phyloP scores from a whole-genome alignment of 2,329 filamentous ascomycete species.

The Orbilia blumenaviensis region DNA sequence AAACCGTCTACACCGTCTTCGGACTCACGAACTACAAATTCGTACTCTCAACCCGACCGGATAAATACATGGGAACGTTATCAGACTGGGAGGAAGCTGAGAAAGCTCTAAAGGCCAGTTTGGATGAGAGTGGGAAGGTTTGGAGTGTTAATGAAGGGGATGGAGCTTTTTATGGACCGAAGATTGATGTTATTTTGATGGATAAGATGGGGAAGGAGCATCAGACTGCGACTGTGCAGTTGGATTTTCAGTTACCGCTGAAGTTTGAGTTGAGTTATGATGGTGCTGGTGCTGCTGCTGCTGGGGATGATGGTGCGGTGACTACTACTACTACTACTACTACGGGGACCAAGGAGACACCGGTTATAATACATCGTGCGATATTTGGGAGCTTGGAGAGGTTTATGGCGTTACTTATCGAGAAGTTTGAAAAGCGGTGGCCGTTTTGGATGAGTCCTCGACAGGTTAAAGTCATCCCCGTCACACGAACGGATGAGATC shows the following conservation, averaged over 20 bases:
- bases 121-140: constrained; percentile 71
- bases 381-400: constrained; percentile 85
- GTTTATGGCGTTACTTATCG: constrained; percentile 83
- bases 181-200: constrained; percentile 84
- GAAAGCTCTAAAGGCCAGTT: constrained; percentile 70
- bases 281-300: constrained; percentile 59
- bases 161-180: constrained; percentile 89
- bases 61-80: constrained; percentile 76
- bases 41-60: constrained; percentile 78
- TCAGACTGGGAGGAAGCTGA: constrained; percentile 75
- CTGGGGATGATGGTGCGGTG: constrained; percentile 66
- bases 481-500: constrained; percentile 71
- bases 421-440: constrained; percentile 81
- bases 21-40: constrained; percentile 77
- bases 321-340: background rate
- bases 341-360: constrained; percentile 59
- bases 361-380: constrained; percentile 85
- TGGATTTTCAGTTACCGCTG: constrained; percentile 88
- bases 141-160: constrained; percentile 83
- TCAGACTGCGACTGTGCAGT: constrained; percentile 86
- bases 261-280: constrained; percentile 80
- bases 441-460: constrained; percentile 89
- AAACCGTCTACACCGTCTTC: constrained; percentile 75
- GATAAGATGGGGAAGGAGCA: constrained; percentile 86
- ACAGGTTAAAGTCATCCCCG: constrained; percentile 73